phyloP scores from a whole-genome alignment of 192 early-diverging fungal genomes.

The Chytriomyces hyalinus region DNA sequence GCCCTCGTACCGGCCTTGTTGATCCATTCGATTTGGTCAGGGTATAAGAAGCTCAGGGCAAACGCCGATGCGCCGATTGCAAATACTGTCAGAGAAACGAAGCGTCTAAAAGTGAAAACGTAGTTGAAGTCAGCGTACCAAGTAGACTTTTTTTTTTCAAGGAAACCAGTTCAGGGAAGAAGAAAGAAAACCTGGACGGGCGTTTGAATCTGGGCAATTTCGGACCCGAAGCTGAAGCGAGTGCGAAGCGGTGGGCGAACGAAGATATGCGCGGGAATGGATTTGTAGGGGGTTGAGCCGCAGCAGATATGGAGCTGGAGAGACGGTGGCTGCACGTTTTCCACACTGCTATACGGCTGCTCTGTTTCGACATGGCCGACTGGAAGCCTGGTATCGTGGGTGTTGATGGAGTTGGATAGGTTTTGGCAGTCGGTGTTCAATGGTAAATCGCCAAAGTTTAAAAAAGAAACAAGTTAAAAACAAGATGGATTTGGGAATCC shows the following conservation, averaged over 20 bases:
- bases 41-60: neutral
- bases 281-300: neutral
- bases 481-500: no score
- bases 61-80: neutral
- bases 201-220: neutral
- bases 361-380: no score
- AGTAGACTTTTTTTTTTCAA: no score
- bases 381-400: no score
- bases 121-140: neutral
- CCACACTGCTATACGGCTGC: neutral
- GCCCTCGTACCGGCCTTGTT: neutral
- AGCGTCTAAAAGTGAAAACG: neutral
- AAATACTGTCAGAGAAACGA: neutral
- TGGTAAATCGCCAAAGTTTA: no score
- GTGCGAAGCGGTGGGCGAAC: neutral
- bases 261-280: conserved; percentile 1
- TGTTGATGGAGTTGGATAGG: no score
- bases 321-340: neutral
- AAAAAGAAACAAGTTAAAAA: no score
- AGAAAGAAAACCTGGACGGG: neutral
- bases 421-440: no score
- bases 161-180: neutral
- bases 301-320: neutral
- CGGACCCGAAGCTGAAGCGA: neutral
- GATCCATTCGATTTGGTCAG: conserved; percentile 11